Percentiles rank a stretch among this genome's conserved stretches.
Conservation (phyloP, 225 moss, liverwort and hornwort genomes). For the Straminergon stramineum region DNA sequence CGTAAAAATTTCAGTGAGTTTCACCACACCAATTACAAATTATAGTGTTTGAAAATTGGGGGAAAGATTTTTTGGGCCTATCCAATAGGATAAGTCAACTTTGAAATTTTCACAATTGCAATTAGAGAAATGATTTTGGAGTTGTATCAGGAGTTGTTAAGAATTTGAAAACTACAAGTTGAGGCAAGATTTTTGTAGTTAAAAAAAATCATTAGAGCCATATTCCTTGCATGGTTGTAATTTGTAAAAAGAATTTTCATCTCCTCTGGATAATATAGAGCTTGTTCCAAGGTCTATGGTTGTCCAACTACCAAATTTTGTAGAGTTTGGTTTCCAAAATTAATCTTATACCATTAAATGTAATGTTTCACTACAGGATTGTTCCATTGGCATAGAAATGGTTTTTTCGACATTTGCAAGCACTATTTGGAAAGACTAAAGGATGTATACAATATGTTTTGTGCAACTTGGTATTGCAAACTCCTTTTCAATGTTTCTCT, state of each 20-base stretch:
- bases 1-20: background rate
- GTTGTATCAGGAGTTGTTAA: fast-evolving
- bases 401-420: background rate
- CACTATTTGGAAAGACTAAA: background rate
- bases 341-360: background rate
- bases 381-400: background rate
- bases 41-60: background rate
- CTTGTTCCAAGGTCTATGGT: fast-evolving
- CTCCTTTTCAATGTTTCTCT: background rate
- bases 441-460: background rate
- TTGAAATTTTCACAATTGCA: background rate
- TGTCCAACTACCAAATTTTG: background rate
- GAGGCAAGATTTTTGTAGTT: background rate
- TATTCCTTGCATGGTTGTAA: background rate
- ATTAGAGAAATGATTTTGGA: background rate
- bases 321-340: too few relatives aligned
- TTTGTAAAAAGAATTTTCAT: background rate
- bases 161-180: background rate
- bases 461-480: background rate
- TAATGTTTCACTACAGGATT: background rate
- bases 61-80: background rate
- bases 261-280: background rate
- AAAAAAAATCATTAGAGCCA: background rate
- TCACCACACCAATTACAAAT: fast-evolving
- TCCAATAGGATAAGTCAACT: background rate